Conservation (phyloP, 2,329 filamentous ascomycete genomes). For the Neofusicoccum umdonicola region DNA sequence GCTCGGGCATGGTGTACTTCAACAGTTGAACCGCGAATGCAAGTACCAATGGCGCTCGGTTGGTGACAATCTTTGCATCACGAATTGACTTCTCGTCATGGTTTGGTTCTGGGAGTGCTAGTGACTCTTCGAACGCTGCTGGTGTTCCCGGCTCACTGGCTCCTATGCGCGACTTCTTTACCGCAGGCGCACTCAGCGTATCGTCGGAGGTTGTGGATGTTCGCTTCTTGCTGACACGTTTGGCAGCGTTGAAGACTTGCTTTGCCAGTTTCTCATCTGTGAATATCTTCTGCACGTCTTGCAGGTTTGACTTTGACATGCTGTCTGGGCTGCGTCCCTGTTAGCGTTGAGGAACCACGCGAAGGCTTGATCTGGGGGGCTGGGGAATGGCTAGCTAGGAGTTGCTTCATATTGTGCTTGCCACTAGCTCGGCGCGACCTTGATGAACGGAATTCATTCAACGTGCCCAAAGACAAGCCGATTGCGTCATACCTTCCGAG, state of each 20-base stretch:
- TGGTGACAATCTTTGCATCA: constrained; percentile 63
- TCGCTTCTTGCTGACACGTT: constrained; percentile 57
- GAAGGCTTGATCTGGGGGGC: neutral
- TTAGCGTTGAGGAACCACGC: neutral
- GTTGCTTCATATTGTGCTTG: too few relatives aligned
- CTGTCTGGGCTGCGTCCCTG: constrained; percentile 38
- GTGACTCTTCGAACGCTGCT: constrained; percentile 61
- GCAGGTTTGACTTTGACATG: constrained; percentile 49
- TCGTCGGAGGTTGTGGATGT: constrained; percentile 33
- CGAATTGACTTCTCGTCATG: constrained; percentile 60
- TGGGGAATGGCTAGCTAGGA: too few relatives aligned
- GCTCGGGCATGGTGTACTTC: constrained; percentile 79
- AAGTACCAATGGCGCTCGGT: constrained; percentile 77
- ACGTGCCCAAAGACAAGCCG: constrained; percentile 1
- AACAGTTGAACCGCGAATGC: constrained; percentile 74
- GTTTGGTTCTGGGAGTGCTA: constrained; percentile 56
- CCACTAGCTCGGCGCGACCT: too few relatives aligned
- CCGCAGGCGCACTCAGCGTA: constrained; percentile 28
- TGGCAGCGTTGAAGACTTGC: constrained; percentile 57
- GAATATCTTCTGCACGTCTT: constrained; percentile 44
- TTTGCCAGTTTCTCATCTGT: constrained; percentile 55
- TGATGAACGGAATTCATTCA: too few relatives aligned
- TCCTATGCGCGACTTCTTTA: constrained; percentile 35
- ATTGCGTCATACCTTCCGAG: constrained; percentile 30
- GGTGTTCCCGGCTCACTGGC: constrained; percentile 40